Base-by-base conservation (phyloP, 495 filamentous ascomycete genomes). In the Aspergillus bertholletiae region DNA sequence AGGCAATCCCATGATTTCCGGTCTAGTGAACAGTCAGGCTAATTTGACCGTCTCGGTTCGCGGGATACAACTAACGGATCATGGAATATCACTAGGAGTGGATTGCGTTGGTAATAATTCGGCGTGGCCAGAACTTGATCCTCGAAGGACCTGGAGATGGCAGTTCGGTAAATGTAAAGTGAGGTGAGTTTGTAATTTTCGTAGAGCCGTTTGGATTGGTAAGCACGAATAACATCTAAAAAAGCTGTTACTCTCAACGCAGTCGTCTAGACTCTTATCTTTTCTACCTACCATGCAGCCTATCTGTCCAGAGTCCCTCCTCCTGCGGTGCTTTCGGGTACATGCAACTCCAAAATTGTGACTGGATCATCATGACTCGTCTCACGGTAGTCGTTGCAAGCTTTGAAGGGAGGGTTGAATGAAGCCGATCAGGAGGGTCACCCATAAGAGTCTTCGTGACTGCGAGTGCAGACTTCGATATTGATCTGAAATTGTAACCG, bases 361-460 rank as follows among this genome's bases (percentile, higher is more conserved):
- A 80, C 56, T 87, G 84, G 22, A 75, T 68, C 45, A 65, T 70
- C 54, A 79, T 76, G 7, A 88, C 85, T 20, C 68, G 71, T 44
- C 80, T 66, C 5, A 86, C 74, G 13, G 76, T 75, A 5, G 72
- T 62, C 3, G 81, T 68, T 12, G 75, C 82, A n/a, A 60, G 26
- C 15, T 65, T 61, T 0, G 80, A 74, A 7, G 82, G 73, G 7
- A 62, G 57, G 2, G 66, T 71, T 1, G 73, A 73, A 71, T 80
- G 63, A n/a, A 89, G 68, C 46, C 87, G 79, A 46, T 89, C 89
- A 2, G 94, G 94, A 7, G 92, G 88, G 57, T 99, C 90, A 18
- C 95, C 92, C 88, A 97, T 96, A 9, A 99, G 76, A 12, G 92
- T 96, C 57, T 86, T 85, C 0, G 90, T 92, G 4, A 99, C 95